Evolutionary conservation across 1,284 basidiomycete species (phyloP).

Genomic region (Sanghuangporus sanghuang): DNA sequence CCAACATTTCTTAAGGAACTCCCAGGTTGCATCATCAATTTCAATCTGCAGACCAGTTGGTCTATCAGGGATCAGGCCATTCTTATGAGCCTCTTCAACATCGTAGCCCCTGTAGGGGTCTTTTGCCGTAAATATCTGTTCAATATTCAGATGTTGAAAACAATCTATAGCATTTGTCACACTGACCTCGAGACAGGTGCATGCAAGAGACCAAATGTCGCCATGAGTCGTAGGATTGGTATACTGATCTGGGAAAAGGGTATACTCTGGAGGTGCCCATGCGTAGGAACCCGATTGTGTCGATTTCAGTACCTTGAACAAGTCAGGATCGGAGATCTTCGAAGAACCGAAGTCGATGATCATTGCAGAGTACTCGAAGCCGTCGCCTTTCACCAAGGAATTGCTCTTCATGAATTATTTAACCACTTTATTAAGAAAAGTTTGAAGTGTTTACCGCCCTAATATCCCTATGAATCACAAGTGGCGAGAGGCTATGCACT

Average conservation of each 20-base stretch:
- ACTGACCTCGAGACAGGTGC: slow-evolving; percentile 1
- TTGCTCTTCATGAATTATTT: neutral
- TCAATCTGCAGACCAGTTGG: too few species aligned
- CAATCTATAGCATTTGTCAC: too few species aligned
- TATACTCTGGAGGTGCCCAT: slow-evolving; percentile 6
- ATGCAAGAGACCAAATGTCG: slow-evolving; percentile 13
- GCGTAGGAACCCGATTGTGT: neutral
- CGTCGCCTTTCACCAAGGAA: neutral
- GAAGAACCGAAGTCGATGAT: slow-evolving; percentile 6
- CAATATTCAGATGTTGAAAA: too few species aligned
- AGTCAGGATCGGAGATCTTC: neutral
- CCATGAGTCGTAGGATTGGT: neutral
- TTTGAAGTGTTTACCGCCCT: neutral
- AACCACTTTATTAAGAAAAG: too few species aligned
- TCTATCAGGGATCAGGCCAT: too few species aligned
- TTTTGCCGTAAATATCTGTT: too few species aligned
- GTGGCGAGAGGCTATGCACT: neutral
- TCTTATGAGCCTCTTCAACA: too few species aligned
- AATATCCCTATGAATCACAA: slow-evolving; percentile 3
- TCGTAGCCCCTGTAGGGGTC: too few species aligned
- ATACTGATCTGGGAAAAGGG: neutral
- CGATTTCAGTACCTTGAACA: neutral
- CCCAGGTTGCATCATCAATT: too few species aligned
- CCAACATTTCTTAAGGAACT: too few species aligned
- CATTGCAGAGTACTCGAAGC: neutral